Conservation (phyloP, 2,329 filamentous ascomycete genomes). For the Pyrenophora teres region DNA sequence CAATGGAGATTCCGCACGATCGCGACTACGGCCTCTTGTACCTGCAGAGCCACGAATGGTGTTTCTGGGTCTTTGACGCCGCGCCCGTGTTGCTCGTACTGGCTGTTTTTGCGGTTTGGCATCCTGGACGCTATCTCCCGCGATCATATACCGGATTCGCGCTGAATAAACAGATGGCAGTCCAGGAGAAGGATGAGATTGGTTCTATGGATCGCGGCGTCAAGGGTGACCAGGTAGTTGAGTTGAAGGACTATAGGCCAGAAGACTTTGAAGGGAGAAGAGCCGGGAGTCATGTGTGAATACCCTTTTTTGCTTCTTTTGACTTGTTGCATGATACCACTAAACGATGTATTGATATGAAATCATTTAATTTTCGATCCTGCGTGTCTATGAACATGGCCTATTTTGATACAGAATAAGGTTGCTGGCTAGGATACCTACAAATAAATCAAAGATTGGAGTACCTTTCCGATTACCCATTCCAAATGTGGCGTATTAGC, state of each 20-base stretch:
- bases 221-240: constrained; percentile 5
- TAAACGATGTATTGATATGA: not conserved
- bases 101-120: constrained; percentile 55
- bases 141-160: constrained; percentile 36
- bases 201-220: constrained; percentile 16
- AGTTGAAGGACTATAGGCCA: constrained; percentile 29
- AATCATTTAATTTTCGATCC: too few relatives aligned
- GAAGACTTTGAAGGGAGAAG: constrained; percentile 28
- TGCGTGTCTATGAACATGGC: too few relatives aligned
- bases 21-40: constrained; percentile 53
- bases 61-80: constrained; percentile 59
- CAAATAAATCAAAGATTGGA: too few relatives aligned
- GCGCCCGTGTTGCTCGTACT: constrained; percentile 57
- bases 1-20: constrained; percentile 59
- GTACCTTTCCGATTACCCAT: too few relatives aligned
- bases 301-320: not conserved
- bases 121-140: constrained; percentile 49
- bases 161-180: constrained; percentile 37
- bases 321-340: constrained; percentile 17
- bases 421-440: too few relatives aligned
- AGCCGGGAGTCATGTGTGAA: constrained; percentile 7
- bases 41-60: constrained; percentile 58
- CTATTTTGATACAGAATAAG: too few relatives aligned
- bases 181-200: constrained; percentile 43
- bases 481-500: too few relatives aligned